Conservation (phyloP, 352 stramenopile genomes). For the Phytopythium ostracodes region DNA sequence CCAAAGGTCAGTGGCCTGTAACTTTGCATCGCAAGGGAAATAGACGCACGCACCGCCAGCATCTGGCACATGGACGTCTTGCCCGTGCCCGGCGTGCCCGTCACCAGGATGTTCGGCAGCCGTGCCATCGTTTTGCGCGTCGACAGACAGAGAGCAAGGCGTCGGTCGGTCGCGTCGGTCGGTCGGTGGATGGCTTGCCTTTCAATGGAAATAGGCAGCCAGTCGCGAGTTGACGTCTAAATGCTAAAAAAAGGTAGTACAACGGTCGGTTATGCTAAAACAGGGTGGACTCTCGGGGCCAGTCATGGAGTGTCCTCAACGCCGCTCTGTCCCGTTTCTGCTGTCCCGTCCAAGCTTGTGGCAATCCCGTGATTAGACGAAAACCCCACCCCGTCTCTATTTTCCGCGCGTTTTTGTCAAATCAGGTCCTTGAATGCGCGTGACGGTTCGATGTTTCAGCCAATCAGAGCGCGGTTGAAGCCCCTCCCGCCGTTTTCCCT, state of each 20-base stretch:
- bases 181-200: too few relatives aligned
- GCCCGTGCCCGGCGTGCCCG: conserved; percentile 94
- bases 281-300: too few relatives aligned
- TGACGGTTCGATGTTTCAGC: not conserved
- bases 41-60: conserved; percentile 55
- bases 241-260: too few relatives aligned
- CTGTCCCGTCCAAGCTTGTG: not conserved
- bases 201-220: not conserved
- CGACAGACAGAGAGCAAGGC: not conserved
- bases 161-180: not conserved
- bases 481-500: not conserved
- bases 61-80: conserved; percentile 94
- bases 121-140: conserved; percentile 31
- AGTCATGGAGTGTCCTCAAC: too few relatives aligned
- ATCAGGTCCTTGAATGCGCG: not conserved
- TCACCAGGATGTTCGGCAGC: conserved; percentile 96
- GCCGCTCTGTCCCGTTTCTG: not conserved
- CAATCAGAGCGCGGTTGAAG: conserved; percentile 6
- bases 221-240: not conserved
- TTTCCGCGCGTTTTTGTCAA: not conserved
- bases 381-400: not conserved
- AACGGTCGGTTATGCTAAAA: too few relatives aligned
- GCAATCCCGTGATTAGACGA: not conserved
- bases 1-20: conserved; percentile 3
- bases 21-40: not conserved